phyloP scores from a whole-genome alignment of 352 stramenopile genomes.

The Phytophthora fragariae region DNA sequence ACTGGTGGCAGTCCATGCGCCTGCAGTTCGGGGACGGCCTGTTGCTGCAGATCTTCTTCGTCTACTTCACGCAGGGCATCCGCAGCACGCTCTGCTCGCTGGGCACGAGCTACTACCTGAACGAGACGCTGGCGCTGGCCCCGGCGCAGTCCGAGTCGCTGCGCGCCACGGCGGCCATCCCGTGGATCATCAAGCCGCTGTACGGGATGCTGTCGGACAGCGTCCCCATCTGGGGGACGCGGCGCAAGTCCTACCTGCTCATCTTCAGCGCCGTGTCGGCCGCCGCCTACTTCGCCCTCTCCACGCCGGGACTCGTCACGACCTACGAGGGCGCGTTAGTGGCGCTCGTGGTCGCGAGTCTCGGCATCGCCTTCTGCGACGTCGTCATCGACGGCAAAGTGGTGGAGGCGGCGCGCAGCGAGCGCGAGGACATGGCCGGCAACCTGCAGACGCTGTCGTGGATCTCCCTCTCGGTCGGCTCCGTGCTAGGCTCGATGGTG shows the following conservation, averaged over 20 bases:
- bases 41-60: slow-evolving; percentile 84
- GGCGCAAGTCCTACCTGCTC: slow-evolving; percentile 83
- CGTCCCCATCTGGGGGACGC: slow-evolving; percentile 74
- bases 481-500: slow-evolving; percentile 74
- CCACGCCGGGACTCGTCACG: slow-evolving; percentile 61
- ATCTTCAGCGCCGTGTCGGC: slow-evolving; percentile 73
- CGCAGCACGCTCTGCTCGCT: slow-evolving; percentile 80
- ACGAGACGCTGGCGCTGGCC: slow-evolving; percentile 73
- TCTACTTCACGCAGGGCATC: slow-evolving; percentile 86
- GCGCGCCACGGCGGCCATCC: slow-evolving; percentile 70
- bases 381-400: slow-evolving; percentile 86
- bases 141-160: slow-evolving; percentile 75
- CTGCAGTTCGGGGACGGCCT: slow-evolving; percentile 73
- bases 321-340: slow-evolving; percentile 62
- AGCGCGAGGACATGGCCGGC: slow-evolving; percentile 75
- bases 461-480: slow-evolving; percentile 76
- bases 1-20: slow-evolving; percentile 72
- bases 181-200: slow-evolving; percentile 85
- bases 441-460: slow-evolving; percentile 86
- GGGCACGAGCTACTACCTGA: slow-evolving; percentile 83
- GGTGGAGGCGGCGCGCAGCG: slow-evolving; percentile 71
- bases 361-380: slow-evolving; percentile 83
- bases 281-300: slow-evolving; percentile 66
- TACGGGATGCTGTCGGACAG: slow-evolving; percentile 85
- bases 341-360: slow-evolving; percentile 75